These are phyloP conservation scores for Phascolomyces articulosus DNA, from an alignment of 371 early-diverging fungal genomes.

Conservation along the genomic window DNA sequence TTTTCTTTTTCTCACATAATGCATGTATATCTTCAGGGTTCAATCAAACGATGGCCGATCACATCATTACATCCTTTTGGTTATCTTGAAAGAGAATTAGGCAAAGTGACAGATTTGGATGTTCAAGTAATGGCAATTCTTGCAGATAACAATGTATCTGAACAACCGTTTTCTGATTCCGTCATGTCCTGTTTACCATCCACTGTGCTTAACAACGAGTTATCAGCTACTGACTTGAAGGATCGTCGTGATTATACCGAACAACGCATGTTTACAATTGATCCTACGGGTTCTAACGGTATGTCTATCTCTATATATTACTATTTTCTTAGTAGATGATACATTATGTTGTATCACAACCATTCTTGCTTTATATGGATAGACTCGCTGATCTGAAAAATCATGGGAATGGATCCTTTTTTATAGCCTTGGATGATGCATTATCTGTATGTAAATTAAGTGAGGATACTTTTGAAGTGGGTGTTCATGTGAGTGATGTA, in stretches of 20 bases:
- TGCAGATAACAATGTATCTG: constrained; percentile 65
- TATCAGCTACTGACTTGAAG: constrained; percentile 65
- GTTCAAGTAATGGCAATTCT: constrained; percentile 76
- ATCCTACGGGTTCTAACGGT: constrained; percentile 91
- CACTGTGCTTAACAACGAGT: background rate
- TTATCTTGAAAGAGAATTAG: constrained; percentile 62
- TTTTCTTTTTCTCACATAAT: too few species aligned
- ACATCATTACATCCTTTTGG: constrained; percentile 77
- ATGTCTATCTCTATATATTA: background rate
- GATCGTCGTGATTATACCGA: constrained; percentile 69
- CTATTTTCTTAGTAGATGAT: too few species aligned
- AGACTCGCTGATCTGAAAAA: background rate
- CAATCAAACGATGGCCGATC: constrained; percentile 77
- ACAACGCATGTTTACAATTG: constrained; percentile 82
- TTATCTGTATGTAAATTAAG: constrained; percentile 69
- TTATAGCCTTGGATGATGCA: constrained; percentile 86
- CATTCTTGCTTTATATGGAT: background rate
- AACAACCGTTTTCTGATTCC: constrained; percentile 58
- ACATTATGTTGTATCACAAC: background rate
- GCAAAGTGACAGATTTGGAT: constrained; percentile 68
- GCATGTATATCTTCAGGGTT: constrained; percentile 31
- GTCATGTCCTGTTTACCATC: constrained; percentile 72
- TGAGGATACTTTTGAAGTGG: constrained; percentile 78
- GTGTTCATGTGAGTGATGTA: constrained; percentile 98
- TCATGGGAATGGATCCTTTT: background rate